phyloP scores from a whole-genome alignment of 2,329 filamentous ascomycete genomes.

The Xylariales sp. region DNA sequence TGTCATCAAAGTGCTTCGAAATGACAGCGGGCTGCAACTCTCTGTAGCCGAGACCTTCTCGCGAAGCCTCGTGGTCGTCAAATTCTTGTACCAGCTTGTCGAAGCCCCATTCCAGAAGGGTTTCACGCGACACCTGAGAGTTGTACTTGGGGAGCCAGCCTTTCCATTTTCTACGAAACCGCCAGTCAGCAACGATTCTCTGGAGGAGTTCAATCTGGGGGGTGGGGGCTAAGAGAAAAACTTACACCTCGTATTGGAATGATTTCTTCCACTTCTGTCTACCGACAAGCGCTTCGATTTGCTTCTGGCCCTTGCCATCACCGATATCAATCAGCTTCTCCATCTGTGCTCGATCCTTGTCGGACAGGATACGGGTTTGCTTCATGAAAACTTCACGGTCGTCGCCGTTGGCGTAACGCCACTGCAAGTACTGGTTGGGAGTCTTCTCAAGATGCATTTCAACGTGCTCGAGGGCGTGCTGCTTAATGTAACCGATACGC shows the following conservation, averaged over 20 bases:
- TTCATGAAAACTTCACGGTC: conserved; percentile 97
- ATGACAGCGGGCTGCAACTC: conserved; percentile 90
- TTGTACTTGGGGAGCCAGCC: conserved; percentile 89
- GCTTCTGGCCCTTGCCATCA: conserved; percentile 72
- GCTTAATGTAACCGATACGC: conserved; percentile 99
- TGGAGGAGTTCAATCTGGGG: too few relatives aligned
- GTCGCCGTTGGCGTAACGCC: conserved; percentile 95
- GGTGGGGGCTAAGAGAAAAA: conserved; percentile 14
- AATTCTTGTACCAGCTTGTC: conserved; percentile 95
- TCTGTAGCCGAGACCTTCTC: conserved; percentile 95
- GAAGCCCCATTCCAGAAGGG: conserved; percentile 79
- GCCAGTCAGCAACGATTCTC: too few relatives aligned
- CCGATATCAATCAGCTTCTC: conserved; percentile 81
- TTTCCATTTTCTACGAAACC: conserved; percentile 92
- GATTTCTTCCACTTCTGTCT: conserved; percentile 99
- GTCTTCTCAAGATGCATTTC: conserved; percentile 99
- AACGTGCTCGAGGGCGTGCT: conserved; percentile 97
- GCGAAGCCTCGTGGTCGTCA: conserved; percentile 97
- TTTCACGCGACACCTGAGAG: conserved; percentile 88
- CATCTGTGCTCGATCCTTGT: conserved; percentile 84
- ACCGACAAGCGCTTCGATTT: conserved; percentile 86
- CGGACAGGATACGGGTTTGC: conserved; percentile 86
- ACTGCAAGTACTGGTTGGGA: conserved; percentile 97
- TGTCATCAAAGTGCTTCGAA: conserved; percentile 95
- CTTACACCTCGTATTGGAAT: conserved; percentile 93